Base-by-base conservation (phyloP, 1,284 basidiomycete species). In the Volvariella volvacea region DNA sequence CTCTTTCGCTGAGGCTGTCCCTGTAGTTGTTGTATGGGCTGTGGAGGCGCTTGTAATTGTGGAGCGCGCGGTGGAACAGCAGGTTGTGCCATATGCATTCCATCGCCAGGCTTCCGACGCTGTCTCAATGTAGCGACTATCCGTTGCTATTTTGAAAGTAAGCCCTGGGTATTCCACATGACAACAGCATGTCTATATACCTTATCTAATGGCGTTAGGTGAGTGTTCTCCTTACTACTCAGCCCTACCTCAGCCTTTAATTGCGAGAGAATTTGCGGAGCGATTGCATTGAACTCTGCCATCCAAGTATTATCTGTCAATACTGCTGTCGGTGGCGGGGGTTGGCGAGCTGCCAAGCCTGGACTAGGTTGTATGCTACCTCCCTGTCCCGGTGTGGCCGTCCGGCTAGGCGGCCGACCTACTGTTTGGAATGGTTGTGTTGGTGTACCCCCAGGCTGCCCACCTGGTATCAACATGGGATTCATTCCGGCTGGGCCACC, bases 301-400 rank as follows among this genome's bases (percentile, higher is more conserved):
- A 43, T 20, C 8, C 6, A 15, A 12, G 42, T 41, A 32, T 48
- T 39, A n/a, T 44, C 50, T 32, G 41, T 34, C 20, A 50, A 43
- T 51, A 55, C 52, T 41, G 41, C 28, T 21, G 53, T 53, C 28
- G 48, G 30, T 30, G 52, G 52, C 15, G 72, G 70, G 0, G 68
- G 62, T 50, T 72, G 70, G 9, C 76, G 70, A 31, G 65, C 51
- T 3, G 65, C 59, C 52, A 83, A 44, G 4, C 74, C 77, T 10
- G 82, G 82, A 52, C 81, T 84, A 2, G 60, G 74, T 1, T 74
- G 71, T 50, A 68, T 64, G 60, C 74, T 69, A 16, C 55, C 58
- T 16, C 32, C 54, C 49, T 53, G 62, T 38, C 68, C 65, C 0
- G 80, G 78, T 1, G 76, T 75, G 3, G 61, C 72, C 21, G 78